Conservation (phyloP, 2,329 filamentous ascomycete species). For the Penicillium sclerotigenum region DNA sequence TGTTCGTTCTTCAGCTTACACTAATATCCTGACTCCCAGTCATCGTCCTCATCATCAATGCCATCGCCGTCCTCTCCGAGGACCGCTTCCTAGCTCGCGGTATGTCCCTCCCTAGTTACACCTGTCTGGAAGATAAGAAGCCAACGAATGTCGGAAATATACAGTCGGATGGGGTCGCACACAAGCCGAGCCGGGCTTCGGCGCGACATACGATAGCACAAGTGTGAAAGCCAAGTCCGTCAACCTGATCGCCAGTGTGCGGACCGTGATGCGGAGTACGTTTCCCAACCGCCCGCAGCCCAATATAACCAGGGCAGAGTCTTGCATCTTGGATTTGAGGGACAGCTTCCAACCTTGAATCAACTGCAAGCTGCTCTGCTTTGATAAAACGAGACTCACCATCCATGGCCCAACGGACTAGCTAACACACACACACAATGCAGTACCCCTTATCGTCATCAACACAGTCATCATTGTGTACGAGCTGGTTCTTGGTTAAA, state of each 20-base stretch:
- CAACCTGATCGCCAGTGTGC: constrained; percentile 83
- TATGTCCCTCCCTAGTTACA: constrained; percentile 38
- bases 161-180: constrained; percentile 74
- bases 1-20: not conserved
- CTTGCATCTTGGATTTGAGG: not conserved
- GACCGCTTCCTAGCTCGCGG: constrained; percentile 85
- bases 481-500: constrained; percentile 70
- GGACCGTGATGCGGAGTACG: constrained; percentile 90
- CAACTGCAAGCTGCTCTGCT: not conserved
- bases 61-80: constrained; percentile 89
- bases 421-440: not conserved
- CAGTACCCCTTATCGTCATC: constrained; percentile 80
- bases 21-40: constrained; percentile 49
- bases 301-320: not conserved
- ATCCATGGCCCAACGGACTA: not conserved
- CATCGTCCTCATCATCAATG: constrained; percentile 84
- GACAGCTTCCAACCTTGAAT: not conserved
- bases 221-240: constrained; percentile 84
- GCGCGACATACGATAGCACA: constrained; percentile 64
- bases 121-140: not conserved
- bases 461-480: constrained; percentile 82
- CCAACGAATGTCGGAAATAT: constrained; percentile 7
- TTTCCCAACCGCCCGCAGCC: constrained; percentile 22
- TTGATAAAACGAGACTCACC: not conserved
- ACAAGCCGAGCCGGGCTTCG: constrained; percentile 70